phyloP scores from a whole-genome alignment of 2,329 filamentous ascomycete species.

The Cladosporium austrohemisphaericum region DNA sequence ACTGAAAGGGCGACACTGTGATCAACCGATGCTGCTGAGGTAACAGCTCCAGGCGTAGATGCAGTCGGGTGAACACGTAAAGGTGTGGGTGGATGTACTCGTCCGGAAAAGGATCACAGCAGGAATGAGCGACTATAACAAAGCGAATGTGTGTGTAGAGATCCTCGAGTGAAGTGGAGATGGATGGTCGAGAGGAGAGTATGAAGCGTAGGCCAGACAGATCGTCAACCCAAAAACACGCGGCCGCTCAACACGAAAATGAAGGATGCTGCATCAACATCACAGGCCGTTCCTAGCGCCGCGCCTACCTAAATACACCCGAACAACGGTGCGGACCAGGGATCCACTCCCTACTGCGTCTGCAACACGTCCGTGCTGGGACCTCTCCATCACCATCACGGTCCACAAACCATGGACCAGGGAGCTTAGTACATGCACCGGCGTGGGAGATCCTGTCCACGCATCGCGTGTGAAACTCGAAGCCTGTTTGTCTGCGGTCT shows the following conservation, averaged over 20 bases:
- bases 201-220: slow-evolving; percentile 7
- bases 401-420: neutral
- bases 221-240: slow-evolving; percentile 16
- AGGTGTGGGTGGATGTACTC: neutral
- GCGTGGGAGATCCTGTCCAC: slow-evolving; percentile 10
- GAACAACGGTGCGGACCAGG: slow-evolving; percentile 13
- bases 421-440: slow-evolving; percentile 2
- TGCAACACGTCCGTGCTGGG: slow-evolving; percentile 12
- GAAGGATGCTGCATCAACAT: slow-evolving; percentile 17
- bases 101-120: slow-evolving; percentile 2
- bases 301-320: slow-evolving; percentile 15
- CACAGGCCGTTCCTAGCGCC: slow-evolving; percentile 14
- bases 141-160: slow-evolving; percentile 13
- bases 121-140: slow-evolving; percentile 14
- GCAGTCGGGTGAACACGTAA: no score
- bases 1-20: slow-evolving; percentile 10
- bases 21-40: slow-evolving; percentile 8
- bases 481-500: slow-evolving; percentile 1
- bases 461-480: slow-evolving; percentile 7
- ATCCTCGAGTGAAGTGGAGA: slow-evolving; percentile 12
- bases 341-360: slow-evolving; percentile 11
- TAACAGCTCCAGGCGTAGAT: slow-evolving; percentile 1
- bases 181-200: slow-evolving; percentile 4
- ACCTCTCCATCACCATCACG: slow-evolving; percentile 1
- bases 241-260: slow-evolving; percentile 16